A percentile compares a stretch with the other conserved stretches of the same genome.
These are phyloP conservation scores for Phialemoniopsis sp. DNA, from an alignment of 2,329 filamentous ascomycete genomes.

Conservation along the genomic window DNA sequence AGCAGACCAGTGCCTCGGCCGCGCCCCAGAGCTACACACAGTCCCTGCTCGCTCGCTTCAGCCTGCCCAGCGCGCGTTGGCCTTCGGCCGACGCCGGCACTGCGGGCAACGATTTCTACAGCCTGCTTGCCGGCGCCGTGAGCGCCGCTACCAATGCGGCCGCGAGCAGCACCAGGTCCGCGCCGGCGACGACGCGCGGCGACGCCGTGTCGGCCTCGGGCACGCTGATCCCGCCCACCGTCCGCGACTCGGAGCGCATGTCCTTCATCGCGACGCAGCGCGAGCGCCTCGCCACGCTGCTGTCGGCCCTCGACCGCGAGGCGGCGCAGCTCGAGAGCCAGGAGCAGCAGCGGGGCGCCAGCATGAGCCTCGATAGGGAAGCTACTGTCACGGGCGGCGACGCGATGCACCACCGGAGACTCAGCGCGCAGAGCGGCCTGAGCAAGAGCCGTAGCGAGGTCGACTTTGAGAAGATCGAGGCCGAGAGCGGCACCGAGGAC, in stretches of 20 bases:
- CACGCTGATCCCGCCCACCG: conserved; percentile 65
- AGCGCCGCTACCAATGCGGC: conserved; percentile 51
- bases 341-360: conserved; percentile 22
- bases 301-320: conserved; percentile 77
- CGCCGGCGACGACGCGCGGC: conserved; percentile 23
- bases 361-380: conserved; percentile 22
- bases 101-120: conserved; percentile 62
- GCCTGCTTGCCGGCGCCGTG: conserved; percentile 70
- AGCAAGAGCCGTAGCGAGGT: conserved; percentile 81
- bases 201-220: conserved; percentile 39
- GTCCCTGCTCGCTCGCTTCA: conserved; percentile 79
- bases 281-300: conserved; percentile 68
- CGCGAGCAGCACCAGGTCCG: conserved; percentile 5
- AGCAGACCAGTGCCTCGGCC: conserved; percentile 32
- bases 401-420: conserved; percentile 28
- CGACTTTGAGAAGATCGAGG: conserved; percentile 83
- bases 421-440: conserved; percentile 50
- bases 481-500: conserved; percentile 61
- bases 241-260: conserved; percentile 64
- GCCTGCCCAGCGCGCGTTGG: conserved; percentile 67
- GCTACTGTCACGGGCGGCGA: conserved; percentile 15
- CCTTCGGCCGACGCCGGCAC: conserved; percentile 23
- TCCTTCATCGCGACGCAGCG: conserved; percentile 75
- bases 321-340: conserved; percentile 51
- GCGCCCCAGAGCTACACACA: conserved; percentile 66